Evolutionary conservation across 1,284 basidiomycete species (phyloP), one percentile per base, ranked within the genome.

Genomic region (Irpex sp.): DNA sequence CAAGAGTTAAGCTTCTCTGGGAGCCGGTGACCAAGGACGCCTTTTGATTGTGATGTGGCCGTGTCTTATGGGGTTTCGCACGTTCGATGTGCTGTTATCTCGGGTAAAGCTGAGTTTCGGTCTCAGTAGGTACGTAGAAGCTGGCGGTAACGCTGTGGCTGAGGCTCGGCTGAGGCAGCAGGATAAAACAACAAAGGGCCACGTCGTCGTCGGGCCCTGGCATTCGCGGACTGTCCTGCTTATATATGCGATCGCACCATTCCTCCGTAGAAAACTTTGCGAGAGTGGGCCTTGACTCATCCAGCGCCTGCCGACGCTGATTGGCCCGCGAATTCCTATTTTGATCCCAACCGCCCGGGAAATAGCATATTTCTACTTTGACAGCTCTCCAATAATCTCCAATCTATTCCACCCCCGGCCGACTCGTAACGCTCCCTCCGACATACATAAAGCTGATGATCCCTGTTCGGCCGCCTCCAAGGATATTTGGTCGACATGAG

Each of bases 161-260:
- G n/a, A 46, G 39, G 39, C 11, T 46, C 31, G 39, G 39, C 39
- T 11, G 5, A 46, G 39, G 39, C 39, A 6, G 31, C 31, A n/a
- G 39, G 39, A 11, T 46, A 46, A 46, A n/a, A 7, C 33, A 50
- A 15, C 17, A 17, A 31, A 35, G n/a, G 49, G 17, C 21, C 49
- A n/a, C 33, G 49, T 26, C 21, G 51, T 37, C 50, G 35, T 19
- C 50, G 46, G 21, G 60, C 55, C 60, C 21, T 47, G 46, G 58
- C 58, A n/a, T 7, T 47, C 21, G 54, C 37, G 49, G 37, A 33
- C n/a, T 13, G 11, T 46, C 11, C 39, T 46, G 39, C 60, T 57
- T 61, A 57, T 61, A 56, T 61, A 61, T 49, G 9, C 26, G 39
- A 57, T 60, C n/a, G 59, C 35, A 15, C 50, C 51, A 60, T 57